Percentiles rank a stretch among this genome's conserved stretches.
Conservation (phyloP, 1,284 basidiomycete genomes). For the Mycena citricolor region DNA sequence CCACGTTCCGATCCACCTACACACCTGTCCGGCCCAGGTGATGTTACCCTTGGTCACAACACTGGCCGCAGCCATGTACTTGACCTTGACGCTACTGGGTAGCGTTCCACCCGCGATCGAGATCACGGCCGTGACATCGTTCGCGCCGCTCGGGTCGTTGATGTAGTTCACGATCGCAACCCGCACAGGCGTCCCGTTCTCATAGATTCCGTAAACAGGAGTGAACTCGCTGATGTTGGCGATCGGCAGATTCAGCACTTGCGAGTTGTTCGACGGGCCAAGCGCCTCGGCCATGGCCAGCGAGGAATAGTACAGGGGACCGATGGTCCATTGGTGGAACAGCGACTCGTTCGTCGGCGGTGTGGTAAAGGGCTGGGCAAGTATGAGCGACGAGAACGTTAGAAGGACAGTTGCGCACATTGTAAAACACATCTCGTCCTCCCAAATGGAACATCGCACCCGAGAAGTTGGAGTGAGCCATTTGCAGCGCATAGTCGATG, state of each 20-base stretch:
- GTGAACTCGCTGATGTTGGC: neutral
- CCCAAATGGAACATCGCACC: slow-evolving; percentile 49
- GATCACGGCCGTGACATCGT: slow-evolving; percentile 2
- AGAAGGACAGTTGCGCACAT: slow-evolving; percentile 41
- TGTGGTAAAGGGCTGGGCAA: slow-evolving; percentile 29
- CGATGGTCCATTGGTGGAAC: slow-evolving; percentile 61
- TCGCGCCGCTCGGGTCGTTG: neutral
- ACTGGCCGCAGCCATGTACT: slow-evolving; percentile 44
- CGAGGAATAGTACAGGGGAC: slow-evolving; percentile 68
- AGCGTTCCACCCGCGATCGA: slow-evolving; percentile 2
- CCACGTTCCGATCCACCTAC: neutral
- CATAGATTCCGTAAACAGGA: slow-evolving; percentile 72
- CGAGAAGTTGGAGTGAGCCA: slow-evolving; percentile 60
- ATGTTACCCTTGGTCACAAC: slow-evolving; percentile 67
- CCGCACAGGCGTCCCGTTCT: neutral
- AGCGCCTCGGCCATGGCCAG: slow-evolving; percentile 67
- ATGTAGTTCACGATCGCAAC: neutral
- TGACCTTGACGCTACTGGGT: neutral
- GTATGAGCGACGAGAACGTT: neutral
- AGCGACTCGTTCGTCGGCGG: slow-evolving; percentile 57
- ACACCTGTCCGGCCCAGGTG: slow-evolving; percentile 68
- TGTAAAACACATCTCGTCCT: slow-evolving; percentile 65
- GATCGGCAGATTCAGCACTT: slow-evolving; percentile 46
- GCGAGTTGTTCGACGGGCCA: slow-evolving; percentile 54
- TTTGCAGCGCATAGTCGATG: slow-evolving; percentile 57